Evolutionary conservation across 768 basidiomycete genomes (phyloP), one percentile per base, ranked within the genome.

Genomic region (Hydnum rufescens): DNA sequence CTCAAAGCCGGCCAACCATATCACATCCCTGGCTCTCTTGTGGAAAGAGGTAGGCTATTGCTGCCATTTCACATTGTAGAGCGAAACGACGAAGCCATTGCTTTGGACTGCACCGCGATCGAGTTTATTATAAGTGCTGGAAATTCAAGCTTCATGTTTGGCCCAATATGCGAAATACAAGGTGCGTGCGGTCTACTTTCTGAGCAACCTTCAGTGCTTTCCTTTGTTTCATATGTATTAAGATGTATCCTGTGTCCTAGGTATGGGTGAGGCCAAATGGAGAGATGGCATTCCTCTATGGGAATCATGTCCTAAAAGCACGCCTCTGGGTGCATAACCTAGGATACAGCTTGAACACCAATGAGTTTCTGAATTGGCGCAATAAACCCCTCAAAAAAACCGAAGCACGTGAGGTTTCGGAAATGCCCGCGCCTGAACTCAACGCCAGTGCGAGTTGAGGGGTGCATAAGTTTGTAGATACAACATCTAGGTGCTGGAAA

Each of bases 251-350:
- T 19, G 22, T 50, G 8, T 55, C 30, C 3, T 55, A 96, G 93
- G 76, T 97, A 18, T 99, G 95, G 95, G 89, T 99, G 64, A 99
- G 97, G 66, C 81, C 92, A 25, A 93, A 97, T 58, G 95, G 95
- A 61, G 95, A 99, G 68, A 93, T 99, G 82, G 93, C 95, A 1
- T 99, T 93, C 73, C 69, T 99, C 32, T 99, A 99, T 62, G 95
- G 95, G 53, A 99, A 99, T 63, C 90, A 99, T 68, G 81, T 97
- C 54, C 76, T 96, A 57, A 99, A 97, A 67, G 95, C 95, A 5
- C 95, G 97, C 66, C 71, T 99, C n/a, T n/a, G 95, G 95, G 18
- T 76, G 93, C 55, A 96, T 97, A 64, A 96, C n/a, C 95, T 46
- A 95, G 97, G 64, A 95, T 97, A 61, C 93, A 90, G 2, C 90